These are phyloP conservation scores for Cucurbita ficifolia DNA, from an alignment of 306 rosid species.

Conservation along the genomic window DNA sequence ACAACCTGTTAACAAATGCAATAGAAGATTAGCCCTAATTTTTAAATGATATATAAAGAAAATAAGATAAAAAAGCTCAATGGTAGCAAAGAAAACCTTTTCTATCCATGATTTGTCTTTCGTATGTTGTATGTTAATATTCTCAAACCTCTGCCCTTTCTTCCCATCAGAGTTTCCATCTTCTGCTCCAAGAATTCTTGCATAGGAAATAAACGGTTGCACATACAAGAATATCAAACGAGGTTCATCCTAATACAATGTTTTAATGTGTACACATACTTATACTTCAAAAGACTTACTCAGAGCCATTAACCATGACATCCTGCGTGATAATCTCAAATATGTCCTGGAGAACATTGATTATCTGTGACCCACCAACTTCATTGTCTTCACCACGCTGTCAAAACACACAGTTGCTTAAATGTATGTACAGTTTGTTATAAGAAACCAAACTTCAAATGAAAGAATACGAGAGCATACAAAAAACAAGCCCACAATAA, in stretches of 20 bases:
- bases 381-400: conserved; percentile 41
- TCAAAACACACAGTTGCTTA: conserved; percentile 13
- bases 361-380: conserved; percentile 35
- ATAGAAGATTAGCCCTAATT: conserved; percentile 14
- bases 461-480: neutral
- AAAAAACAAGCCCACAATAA: neutral
- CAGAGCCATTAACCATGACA: conserved; percentile 53
- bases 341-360: conserved; percentile 86
- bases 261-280: neutral
- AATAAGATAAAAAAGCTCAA: neutral
- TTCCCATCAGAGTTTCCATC: conserved; percentile 15
- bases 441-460: neutral
- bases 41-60: neutral
- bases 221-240: conserved; percentile 8
- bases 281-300: conserved; percentile 35
- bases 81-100: conserved; percentile 35
- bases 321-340: conserved; percentile 81
- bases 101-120: conserved; percentile 36
- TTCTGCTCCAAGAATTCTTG: conserved; percentile 31
- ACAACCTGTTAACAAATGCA: conserved; percentile 37
- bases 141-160: conserved; percentile 58
- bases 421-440: neutral
- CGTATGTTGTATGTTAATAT: conserved; percentile 21
- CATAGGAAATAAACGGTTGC: conserved; percentile 15
- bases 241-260: neutral